Percentiles rank a stretch among this genome's conserved stretches.
Conservation (phyloP, 768 basidiomycete genomes). For the Boletus fagicola region DNA sequence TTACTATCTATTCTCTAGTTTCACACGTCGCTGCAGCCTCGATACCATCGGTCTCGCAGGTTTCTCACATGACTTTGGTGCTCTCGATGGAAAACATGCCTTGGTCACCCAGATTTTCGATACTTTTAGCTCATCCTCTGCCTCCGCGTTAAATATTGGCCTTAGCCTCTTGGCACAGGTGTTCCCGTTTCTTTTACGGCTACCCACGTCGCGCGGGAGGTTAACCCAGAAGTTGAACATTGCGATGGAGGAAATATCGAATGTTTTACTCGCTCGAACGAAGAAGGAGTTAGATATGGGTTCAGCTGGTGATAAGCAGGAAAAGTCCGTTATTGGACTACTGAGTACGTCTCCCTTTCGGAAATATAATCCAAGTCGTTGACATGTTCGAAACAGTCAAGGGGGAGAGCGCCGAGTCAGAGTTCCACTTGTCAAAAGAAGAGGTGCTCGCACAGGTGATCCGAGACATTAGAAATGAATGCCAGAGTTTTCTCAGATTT, state of each 20-base stretch:
- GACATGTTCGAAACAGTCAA: neutral
- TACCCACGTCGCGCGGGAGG: neutral
- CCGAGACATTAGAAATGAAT: neutral
- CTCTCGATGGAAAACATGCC: neutral
- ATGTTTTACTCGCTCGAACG: neutral
- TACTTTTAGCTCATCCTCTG: neutral
- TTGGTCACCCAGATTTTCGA: neutral
- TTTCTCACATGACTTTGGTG: neutral
- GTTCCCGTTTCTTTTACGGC: neutral
- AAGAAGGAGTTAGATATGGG: neutral
- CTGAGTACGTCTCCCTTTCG: neutral
- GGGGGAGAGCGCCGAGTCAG: neutral
- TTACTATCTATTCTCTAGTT: neutral
- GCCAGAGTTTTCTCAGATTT: neutral
- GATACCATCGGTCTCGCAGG: neutral
- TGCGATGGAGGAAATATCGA: neutral
- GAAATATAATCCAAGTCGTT: neutral
- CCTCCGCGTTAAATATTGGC: neutral
- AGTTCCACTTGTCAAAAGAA: neutral
- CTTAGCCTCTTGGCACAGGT: neutral
- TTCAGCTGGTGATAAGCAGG: neutral
- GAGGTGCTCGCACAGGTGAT: neutral
- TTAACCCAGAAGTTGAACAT: neutral
- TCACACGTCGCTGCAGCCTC: neutral
- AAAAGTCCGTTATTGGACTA: neutral